These are phyloP conservation scores for Apiotrichum laibachii DNA, from an alignment of 1,284 basidiomycete species.

Conservation along the genomic window DNA sequence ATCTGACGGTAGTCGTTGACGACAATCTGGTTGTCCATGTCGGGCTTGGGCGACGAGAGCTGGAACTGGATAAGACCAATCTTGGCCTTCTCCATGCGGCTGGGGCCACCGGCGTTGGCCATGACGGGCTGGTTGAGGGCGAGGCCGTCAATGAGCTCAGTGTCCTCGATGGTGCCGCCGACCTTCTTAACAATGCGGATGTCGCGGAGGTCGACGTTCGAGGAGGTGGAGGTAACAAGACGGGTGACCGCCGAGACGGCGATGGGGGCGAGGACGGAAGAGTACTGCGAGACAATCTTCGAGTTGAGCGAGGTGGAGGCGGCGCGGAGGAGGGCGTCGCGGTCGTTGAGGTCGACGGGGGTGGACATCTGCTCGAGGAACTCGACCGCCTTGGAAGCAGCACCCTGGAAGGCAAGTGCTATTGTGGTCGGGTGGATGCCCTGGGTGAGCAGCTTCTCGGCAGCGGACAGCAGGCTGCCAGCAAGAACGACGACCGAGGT, in stretches of 20 bases:
- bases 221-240: constrained; percentile 77
- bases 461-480: constrained; percentile 85
- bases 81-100: constrained; percentile 96
- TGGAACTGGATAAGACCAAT: constrained; percentile 99
- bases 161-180: constrained; percentile 98
- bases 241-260: constrained; percentile 94
- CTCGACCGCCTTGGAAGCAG: constrained; percentile 89
- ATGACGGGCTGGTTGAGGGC: constrained; percentile 96
- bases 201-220: constrained; percentile 94
- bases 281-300: constrained; percentile 99
- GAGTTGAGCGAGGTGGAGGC: constrained; percentile 96
- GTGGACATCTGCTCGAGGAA: constrained; percentile 90
- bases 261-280: constrained; percentile 92
- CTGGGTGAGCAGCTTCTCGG: constrained; percentile 95
- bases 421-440: constrained; percentile 95
- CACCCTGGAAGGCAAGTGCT: constrained; percentile 91
- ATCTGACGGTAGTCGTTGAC: constrained; percentile 99
- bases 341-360: constrained; percentile 88
- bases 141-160: constrained; percentile 92
- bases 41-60: constrained; percentile 94
- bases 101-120: constrained; percentile 84
- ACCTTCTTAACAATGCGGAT: constrained; percentile 98
- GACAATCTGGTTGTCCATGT: constrained; percentile 99
- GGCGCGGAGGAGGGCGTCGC: constrained; percentile 79
- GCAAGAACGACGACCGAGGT: constrained; percentile 97